Percentiles rank a stretch among this genome's conserved stretches.
These are phyloP conservation scores for Dillenia suffruticosa DNA, from an alignment of 164 flowering plant species.

Conservation along the genomic window DNA sequence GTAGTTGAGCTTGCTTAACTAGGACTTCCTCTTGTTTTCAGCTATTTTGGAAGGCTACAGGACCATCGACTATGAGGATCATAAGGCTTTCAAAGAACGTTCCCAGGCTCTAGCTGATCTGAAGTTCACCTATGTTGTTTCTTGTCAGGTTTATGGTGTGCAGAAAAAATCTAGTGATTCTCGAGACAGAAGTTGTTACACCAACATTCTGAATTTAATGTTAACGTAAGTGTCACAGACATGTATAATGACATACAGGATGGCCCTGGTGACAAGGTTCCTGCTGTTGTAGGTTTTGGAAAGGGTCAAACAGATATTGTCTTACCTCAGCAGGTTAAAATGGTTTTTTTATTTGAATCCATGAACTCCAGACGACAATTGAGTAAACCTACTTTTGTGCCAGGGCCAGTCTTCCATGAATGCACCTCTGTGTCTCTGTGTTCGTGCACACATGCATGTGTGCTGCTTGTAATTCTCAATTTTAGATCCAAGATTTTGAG, in stretches of 20 bases:
- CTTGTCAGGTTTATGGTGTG: slow-evolving; percentile 91
- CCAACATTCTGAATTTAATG: slow-evolving; percentile 91
- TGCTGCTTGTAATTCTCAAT: neutral
- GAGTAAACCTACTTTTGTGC: no score
- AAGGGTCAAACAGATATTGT: no score
- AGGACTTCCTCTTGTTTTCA: slow-evolving; percentile 20
- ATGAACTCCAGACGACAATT: no score
- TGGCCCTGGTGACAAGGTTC: no score
- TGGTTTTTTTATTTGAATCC: no score
- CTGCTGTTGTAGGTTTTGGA: no score
- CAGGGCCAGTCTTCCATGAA: no score
- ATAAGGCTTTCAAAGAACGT: slow-evolving; percentile 25
- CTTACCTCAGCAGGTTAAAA: no score
- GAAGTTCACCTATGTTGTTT: slow-evolving; percentile 98
- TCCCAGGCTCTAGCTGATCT: slow-evolving; percentile 81
- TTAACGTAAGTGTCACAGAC: slow-evolving; percentile 48
- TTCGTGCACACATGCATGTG: neutral
- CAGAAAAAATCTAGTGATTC: slow-evolving; percentile 70
- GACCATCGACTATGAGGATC: slow-evolving; percentile 29
- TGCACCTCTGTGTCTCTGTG: no score
- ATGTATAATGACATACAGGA: no score
- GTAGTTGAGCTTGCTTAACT: no score
- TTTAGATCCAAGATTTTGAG: slow-evolving; percentile 6
- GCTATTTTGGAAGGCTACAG: slow-evolving; percentile 50
- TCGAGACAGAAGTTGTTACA: slow-evolving; percentile 60